These are phyloP conservation scores for Coriolopsis trogii DNA, from an alignment of 1,284 basidiomycete genomes.

Conservation along the genomic window DNA sequence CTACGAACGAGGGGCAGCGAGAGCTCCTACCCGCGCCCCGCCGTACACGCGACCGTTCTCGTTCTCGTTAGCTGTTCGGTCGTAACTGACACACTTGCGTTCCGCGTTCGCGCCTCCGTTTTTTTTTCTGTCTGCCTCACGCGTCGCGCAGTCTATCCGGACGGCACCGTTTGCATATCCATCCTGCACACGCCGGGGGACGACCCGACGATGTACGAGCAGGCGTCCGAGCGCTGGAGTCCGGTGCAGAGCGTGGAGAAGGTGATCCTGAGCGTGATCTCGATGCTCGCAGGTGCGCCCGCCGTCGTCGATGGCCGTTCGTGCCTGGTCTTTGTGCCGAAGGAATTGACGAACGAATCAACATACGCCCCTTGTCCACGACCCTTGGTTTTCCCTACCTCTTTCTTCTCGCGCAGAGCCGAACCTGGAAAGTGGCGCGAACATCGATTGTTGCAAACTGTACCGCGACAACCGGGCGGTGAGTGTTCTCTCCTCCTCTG, in stretches of 20 bases:
- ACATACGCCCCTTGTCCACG: no score
- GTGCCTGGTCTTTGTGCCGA: no score
- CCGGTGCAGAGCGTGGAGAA: slow-evolving; percentile 98
- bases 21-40: not conserved
- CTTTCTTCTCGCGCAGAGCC: slow-evolving; percentile 69
- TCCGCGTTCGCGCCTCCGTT: slow-evolving; percentile 1
- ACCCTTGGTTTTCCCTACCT: not conserved
- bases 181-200: slow-evolving; percentile 98
- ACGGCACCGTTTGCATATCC: slow-evolving; percentile 97
- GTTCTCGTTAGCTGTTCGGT: not conserved
- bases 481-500: slow-evolving; percentile 17
- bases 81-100: not conserved
- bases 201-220: slow-evolving; percentile 89
- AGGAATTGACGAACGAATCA: no score
- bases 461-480: slow-evolving; percentile 84
- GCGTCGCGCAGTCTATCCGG: slow-evolving; percentile 74
- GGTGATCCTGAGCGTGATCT: slow-evolving; percentile 93
- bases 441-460: slow-evolving; percentile 96
- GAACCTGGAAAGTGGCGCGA: slow-evolving; percentile 98
- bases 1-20: not conserved
- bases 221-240: slow-evolving; percentile 96
- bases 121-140: not conserved
- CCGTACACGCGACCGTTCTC: not conserved
- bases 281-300: slow-evolving; percentile 91
- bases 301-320: slow-evolving; percentile 5